These are phyloP conservation scores for Irineochytrium annulatum DNA, from an alignment of 192 early-diverging fungal genomes.

Conservation along the genomic window DNA sequence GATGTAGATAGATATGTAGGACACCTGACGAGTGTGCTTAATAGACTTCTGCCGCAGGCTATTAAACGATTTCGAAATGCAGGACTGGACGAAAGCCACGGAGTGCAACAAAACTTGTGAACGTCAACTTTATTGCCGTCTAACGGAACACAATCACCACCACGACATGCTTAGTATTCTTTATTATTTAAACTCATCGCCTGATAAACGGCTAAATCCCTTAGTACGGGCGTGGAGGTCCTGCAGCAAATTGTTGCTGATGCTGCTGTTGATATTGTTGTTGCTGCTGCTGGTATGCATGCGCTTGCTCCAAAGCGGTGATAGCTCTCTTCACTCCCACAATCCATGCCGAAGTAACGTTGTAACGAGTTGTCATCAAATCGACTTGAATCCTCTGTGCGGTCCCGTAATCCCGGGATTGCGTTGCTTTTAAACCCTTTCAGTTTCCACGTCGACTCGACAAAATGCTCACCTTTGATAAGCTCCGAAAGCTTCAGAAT, in stretches of 20 bases:
- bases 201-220: too few species aligned
- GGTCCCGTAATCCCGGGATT: slow-evolving; percentile 46
- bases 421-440: slow-evolving; percentile 37
- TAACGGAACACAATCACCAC: too few species aligned
- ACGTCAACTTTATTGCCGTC: too few species aligned
- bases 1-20: too few species aligned
- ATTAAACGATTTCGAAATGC: too few species aligned
- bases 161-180: too few species aligned
- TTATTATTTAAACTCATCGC: too few species aligned
- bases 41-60: too few species aligned
- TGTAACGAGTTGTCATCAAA: slow-evolving; percentile 65
- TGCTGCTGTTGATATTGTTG: slow-evolving; percentile 1
- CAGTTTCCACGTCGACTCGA: neutral
- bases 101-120: too few species aligned
- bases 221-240: too few species aligned
- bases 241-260: neutral
- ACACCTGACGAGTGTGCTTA: too few species aligned
- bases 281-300: slow-evolving; percentile 13
- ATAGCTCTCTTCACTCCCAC: slow-evolving; percentile 69
- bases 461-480: slow-evolving; percentile 48
- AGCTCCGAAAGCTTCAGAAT: slow-evolving; percentile 58
- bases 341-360: slow-evolving; percentile 61
- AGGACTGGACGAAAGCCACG: too few species aligned
- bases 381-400: slow-evolving; percentile 63
- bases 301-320: slow-evolving; percentile 39